Conservation (phyloP, 176 grass and related monocot species). For the Phragmites australis region DNA sequence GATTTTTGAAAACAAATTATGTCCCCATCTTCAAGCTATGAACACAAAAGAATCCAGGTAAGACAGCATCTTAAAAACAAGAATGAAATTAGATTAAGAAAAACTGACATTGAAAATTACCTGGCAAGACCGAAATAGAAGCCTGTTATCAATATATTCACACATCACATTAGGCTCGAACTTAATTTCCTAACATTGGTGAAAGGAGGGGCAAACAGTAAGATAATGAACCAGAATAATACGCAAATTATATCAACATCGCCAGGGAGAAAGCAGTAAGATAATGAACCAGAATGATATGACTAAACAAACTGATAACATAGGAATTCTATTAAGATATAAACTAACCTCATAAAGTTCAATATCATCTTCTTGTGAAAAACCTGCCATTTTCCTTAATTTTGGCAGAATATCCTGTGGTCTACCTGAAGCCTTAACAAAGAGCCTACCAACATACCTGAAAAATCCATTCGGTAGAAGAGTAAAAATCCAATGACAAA, state of each 20-base stretch:
- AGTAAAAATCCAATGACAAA: slow-evolving; percentile 30
- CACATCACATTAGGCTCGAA: slow-evolving; percentile 98
- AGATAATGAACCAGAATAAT: slow-evolving; percentile 31
- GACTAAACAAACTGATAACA: not conserved
- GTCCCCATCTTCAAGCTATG: slow-evolving; percentile 96
- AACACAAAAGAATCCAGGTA: slow-evolving; percentile 39
- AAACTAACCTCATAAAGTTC: slow-evolving; percentile 91
- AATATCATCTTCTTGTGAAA: slow-evolving; percentile 81
- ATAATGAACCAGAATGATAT: not conserved
- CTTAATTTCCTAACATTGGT: slow-evolving; percentile 85
- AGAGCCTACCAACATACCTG: slow-evolving; percentile 93
- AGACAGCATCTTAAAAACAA: slow-evolving; percentile 25
- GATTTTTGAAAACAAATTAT: slow-evolving; percentile 94
- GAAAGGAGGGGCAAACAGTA: slow-evolving; percentile 35
- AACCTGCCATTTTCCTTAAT: slow-evolving; percentile 84
- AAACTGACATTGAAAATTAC: slow-evolving; percentile 38
- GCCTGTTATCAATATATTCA: slow-evolving; percentile 81
- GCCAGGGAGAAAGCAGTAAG: not conserved
- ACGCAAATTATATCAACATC: not conserved
- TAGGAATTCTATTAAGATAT: slow-evolving; percentile 25
- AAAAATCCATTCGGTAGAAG: slow-evolving; percentile 38
- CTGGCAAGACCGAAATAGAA: slow-evolving; percentile 85
- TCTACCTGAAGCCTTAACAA: slow-evolving; percentile 80
- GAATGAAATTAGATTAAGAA: slow-evolving; percentile 9
- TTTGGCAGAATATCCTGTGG: slow-evolving; percentile 81